Evolutionary conservation across 257 asterid genomes (phyloP), one percentile per base, ranked within the genome.

Genomic region (Fraxinus excelsior): DNA sequence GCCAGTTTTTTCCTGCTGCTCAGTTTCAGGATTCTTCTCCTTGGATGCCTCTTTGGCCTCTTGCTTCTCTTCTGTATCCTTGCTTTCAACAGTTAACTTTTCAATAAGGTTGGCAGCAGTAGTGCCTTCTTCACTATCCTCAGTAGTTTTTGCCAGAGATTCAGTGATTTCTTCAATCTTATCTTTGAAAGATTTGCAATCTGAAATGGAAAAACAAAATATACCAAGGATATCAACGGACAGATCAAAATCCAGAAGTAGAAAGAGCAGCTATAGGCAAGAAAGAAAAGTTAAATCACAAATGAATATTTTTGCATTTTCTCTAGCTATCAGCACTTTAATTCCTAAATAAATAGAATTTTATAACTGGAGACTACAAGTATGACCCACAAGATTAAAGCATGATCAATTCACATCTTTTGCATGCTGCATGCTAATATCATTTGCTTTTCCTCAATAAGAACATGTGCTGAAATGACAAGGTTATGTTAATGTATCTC

Each of bases 181-280:
- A 31, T 92, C 94, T 82, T 90, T 91, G 82, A 92, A 94, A 28
- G 89, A 21, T 74, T 87, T 88, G 96, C 97, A 92, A 82, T 92
- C 98, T 94, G 87, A 75, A 51, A 12, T 8, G 68, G 32, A 25
- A 25, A 9, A 2, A 62, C 3, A 7, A 26, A 62, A 25, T 19
- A 21, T 8, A 23, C 26, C 29, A 8, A 60, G 32, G 14, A 62
- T 62, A 23, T 62, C 68, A 23, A 14, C 0, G 14, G 34, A 7
- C 32, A 62, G 68, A 10, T 23, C 5, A 14, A 25, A 25, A 62
- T 62, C 19, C 34, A 62, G 32, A 10, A 23, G 68, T 25, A 16
- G 18, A 62, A 26, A 10, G 4, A 26, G 1, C 34, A 11, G 14
- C 34, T 26, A 10, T 62, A 9, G 13, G 68, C 16, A 25, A 23